Base-by-base conservation (phyloP, 2,329 filamentous ascomycete species). In the Fusarium musae region DNA sequence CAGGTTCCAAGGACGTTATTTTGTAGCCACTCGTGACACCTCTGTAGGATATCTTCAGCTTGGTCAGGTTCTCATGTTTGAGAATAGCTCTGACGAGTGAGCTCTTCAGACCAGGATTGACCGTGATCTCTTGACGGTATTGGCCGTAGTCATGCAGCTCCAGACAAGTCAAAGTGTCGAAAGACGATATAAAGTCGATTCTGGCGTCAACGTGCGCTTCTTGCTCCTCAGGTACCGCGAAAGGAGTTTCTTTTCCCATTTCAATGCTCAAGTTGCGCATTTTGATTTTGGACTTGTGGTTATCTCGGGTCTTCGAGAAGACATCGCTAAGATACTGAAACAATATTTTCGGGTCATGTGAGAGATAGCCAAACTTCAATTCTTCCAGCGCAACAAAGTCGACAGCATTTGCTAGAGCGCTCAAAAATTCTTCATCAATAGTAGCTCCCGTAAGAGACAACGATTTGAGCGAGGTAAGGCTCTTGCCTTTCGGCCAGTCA, bases 151-250 rank as follows among this genome's bases (percentile, higher is more conserved):
- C 58, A 9, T 39, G 8, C 2, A 78, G 8, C 10, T 40, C 32
- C 11, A 77, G 49, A 9, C 26, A 56, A 3, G 59, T 65, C 26
- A 78, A 43, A 1, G 60, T 72, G 32, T 71, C 40, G 5, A 78
- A 78, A 17, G 72, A 71, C 9, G 68, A 66, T 2, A 78, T 39
- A 9, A 77, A 62, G 11, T 40, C 37, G 17, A 59, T 54, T 16
- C 58, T 52, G 7, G 37, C 43, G 23, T 66, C 50, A 10, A 63
- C 16, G 7, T 52, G 23, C 7, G 42, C 44, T 17, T 28, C 30
- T 30, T 40, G 52, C 11, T 63, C 32, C 3, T 61, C 68, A 1
- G 37, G 9, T 17, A 42, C 42, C 8, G 13, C 8, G 4, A 23
- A 16, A 28, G 17, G 16, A 19, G 6, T 12, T 13, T 49, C 21